These are phyloP conservation scores for Lasiosphaeria hispida DNA, from an alignment of 495 filamentous ascomycete species.

Conservation along the genomic window DNA sequence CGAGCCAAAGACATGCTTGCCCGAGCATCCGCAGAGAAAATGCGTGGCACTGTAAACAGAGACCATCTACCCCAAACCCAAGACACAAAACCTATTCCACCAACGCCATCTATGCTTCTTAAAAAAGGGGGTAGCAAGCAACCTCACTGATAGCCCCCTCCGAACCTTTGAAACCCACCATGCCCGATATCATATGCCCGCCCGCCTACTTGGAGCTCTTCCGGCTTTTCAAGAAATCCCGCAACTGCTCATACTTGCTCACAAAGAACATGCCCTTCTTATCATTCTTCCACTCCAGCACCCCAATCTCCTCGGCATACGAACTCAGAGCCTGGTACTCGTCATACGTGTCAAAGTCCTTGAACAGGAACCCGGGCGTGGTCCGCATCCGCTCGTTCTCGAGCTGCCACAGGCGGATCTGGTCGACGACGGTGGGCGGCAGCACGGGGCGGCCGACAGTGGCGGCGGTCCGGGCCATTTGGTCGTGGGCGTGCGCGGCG, in stretches of 20 bases:
- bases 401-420: slow-evolving; percentile 96
- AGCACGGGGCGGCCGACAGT: slow-evolving; percentile 61
- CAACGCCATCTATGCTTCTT: too few relatives aligned
- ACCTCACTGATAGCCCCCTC: background rate
- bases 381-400: slow-evolving; percentile 89
- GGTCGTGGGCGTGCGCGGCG: slow-evolving; percentile 83
- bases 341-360: slow-evolving; percentile 70
- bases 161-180: background rate
- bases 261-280: slow-evolving; percentile 81
- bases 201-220: slow-evolving; percentile 44
- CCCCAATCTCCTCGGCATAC: slow-evolving; percentile 92
- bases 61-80: too few relatives aligned
- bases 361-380: slow-evolving; percentile 80
- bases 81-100: too few relatives aligned
- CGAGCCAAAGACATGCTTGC: too few relatives aligned
- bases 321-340: slow-evolving; percentile 73
- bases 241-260: slow-evolving; percentile 78
- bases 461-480: slow-evolving; percentile 70
- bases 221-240: slow-evolving; percentile 69
- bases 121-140: too few relatives aligned
- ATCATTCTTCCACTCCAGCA: slow-evolving; percentile 82
- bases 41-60: too few relatives aligned
- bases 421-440: slow-evolving; percentile 94
- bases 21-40: too few relatives aligned
- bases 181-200: background rate